A percentile compares a stretch with the other conserved stretches of the same genome.
Conservation (phyloP, 441 rosid genomes). For the Gossypium davidsonii region DNA sequence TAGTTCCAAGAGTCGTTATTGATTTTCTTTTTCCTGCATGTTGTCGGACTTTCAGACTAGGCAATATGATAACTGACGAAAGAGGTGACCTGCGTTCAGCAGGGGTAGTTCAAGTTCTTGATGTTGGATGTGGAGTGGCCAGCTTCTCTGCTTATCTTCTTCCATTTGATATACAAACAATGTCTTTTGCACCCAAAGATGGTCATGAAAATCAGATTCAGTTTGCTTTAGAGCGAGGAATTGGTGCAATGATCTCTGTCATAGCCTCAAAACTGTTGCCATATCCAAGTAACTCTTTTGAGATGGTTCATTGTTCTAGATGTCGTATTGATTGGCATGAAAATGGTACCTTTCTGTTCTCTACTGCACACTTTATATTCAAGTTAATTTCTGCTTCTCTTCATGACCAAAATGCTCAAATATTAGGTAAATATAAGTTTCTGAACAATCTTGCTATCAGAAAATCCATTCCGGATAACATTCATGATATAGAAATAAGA, state of each 20-base stretch:
- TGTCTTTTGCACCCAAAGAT: slow-evolving; percentile 98
- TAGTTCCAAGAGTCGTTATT: background rate
- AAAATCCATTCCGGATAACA: background rate
- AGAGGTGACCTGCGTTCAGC: slow-evolving; percentile 77
- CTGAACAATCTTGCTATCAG: background rate
- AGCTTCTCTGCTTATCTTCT: slow-evolving; percentile 94
- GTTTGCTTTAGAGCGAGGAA: slow-evolving; percentile 91
- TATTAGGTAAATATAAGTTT: background rate
- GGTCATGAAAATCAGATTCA: slow-evolving; percentile 95
- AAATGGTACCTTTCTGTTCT: slow-evolving; percentile 50
- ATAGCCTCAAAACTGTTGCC: slow-evolving; percentile 81
- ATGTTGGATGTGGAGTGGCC: slow-evolving; percentile 97
- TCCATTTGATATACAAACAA: slow-evolving; percentile 70
- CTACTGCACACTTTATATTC: slow-evolving; percentile 8
- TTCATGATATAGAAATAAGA: background rate
- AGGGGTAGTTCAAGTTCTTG: slow-evolving; percentile 83
- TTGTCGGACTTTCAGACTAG: slow-evolving; percentile 49
- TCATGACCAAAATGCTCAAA: background rate
- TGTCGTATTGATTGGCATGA: slow-evolving; percentile 96
- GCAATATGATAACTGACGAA: slow-evolving; percentile 68
- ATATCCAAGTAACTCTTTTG: slow-evolving; percentile 81
- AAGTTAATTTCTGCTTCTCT: background rate
- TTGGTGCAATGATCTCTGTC: slow-evolving; percentile 83
- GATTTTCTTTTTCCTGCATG: background rate
- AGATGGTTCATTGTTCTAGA: slow-evolving; percentile 96